Conservation (phyloP, 2,329 filamentous ascomycete genomes). For the Phaeosphaeria sp. region DNA sequence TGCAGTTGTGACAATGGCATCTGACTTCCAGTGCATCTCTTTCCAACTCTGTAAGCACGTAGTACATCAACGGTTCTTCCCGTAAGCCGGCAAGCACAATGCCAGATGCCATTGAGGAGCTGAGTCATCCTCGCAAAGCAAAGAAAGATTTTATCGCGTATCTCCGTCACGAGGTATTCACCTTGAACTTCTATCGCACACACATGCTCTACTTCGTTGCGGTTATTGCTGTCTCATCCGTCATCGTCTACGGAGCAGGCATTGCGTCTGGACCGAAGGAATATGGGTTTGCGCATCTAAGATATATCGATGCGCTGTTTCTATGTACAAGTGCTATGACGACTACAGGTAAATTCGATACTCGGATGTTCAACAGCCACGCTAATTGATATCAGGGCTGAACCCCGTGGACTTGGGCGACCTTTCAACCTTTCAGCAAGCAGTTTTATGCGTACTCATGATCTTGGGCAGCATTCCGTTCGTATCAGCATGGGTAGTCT, state of each 20-base stretch:
- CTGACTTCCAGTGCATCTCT: not conserved
- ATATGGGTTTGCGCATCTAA: conserved; percentile 21
- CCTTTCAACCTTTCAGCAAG: conserved; percentile 36
- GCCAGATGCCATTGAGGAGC: conserved; percentile 24
- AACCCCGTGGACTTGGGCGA: conserved; percentile 34
- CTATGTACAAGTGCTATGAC: conserved; percentile 41
- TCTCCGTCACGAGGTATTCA: conserved; percentile 21
- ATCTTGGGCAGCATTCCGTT: conserved; percentile 42
- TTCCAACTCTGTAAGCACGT: no score
- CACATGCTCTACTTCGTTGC: conserved; percentile 42
- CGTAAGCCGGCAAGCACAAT: conserved; percentile 6
- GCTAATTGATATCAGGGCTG: conserved; percentile 22
- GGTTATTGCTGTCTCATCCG: conserved; percentile 33
- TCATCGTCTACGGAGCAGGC: conserved; percentile 39
- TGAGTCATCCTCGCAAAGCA: conserved; percentile 22
- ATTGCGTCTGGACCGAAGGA: conserved; percentile 29
- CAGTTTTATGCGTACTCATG: conserved; percentile 32
- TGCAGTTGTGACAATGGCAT: not conserved
- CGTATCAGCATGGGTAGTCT: conserved; percentile 36
- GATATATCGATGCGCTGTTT: conserved; percentile 37
- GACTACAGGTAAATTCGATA: conserved; percentile 26
- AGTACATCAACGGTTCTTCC: not conserved
- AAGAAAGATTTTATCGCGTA: conserved; percentile 27
- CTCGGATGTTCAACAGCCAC: not conserved
- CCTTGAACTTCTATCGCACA: conserved; percentile 31